Percentiles rank a stretch among this genome's conserved stretches.
Evolutionary conservation across 2,329 filamentous ascomycete genomes (phyloP).

Genomic region (Penicillium sp.): DNA sequence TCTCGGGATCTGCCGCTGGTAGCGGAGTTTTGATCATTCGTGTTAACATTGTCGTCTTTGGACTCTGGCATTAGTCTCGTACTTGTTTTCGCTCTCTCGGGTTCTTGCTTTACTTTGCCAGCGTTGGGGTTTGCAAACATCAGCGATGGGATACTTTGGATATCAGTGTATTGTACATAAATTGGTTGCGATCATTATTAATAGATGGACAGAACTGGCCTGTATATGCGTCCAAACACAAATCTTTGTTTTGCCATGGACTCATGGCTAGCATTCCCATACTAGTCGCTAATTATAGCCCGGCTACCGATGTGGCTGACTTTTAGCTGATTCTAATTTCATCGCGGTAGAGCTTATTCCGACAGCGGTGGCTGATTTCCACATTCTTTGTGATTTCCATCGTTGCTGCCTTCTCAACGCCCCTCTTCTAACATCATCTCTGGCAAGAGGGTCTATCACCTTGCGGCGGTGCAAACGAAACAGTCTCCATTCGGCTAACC

Average conservation of each 20-base stretch:
- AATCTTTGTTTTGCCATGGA: neutral
- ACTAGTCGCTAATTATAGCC: neutral
- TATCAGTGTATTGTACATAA: slow-evolving; percentile 5
- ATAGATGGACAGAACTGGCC: neutral
- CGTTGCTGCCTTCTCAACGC: neutral
- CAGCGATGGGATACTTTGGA: neutral
- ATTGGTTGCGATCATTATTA: neutral
- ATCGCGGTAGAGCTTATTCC: neutral
- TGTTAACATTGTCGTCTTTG: neutral
- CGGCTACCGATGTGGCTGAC: neutral
- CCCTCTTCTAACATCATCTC: neutral
- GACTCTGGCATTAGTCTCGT: neutral
- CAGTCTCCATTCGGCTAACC: neutral
- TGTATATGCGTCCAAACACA: neutral
- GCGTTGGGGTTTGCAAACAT: slow-evolving; percentile 1
- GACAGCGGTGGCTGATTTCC: neutral
- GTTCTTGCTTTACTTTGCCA: neutral
- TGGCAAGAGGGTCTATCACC: slow-evolving; percentile 2
- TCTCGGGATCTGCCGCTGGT: slow-evolving; percentile 42
- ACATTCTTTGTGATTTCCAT: neutral
- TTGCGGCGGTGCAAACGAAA: slow-evolving; percentile 15
- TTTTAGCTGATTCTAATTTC: slow-evolving; percentile 4
- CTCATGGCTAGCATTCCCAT: neutral
- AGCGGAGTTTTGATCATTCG: slow-evolving; percentile 33
- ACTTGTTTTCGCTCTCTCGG: neutral